Conservation (phyloP, 371 early-diverging fungal species). For the Actinomortierella ambigua region DNA sequence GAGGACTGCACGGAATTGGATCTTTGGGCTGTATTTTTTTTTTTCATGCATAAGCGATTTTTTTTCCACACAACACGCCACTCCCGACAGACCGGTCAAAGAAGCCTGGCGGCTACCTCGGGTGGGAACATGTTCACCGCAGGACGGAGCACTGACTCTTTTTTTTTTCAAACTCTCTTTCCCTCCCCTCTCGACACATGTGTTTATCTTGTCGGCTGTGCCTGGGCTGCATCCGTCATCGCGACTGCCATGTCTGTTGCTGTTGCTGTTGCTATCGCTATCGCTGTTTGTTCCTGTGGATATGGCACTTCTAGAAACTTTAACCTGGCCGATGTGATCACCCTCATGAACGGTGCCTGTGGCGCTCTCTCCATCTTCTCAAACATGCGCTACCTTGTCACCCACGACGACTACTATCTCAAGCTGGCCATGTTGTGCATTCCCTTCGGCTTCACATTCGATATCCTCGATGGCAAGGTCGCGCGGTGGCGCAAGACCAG, state of each 20-base stretch:
- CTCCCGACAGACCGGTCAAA: too few relatives aligned
- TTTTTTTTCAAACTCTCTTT: too few relatives aligned
- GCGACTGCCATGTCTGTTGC: not conserved
- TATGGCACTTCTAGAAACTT: slow-evolving; percentile 60
- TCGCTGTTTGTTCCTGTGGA: slow-evolving; percentile 14
- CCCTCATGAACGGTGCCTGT: slow-evolving; percentile 86
- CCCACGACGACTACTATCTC: slow-evolving; percentile 65
- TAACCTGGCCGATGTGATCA: slow-evolving; percentile 84
- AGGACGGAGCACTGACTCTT: too few relatives aligned
- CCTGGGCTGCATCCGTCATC: too few relatives aligned
- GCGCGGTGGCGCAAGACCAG: slow-evolving; percentile 85
- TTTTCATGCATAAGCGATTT: too few relatives aligned
- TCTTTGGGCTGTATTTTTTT: slow-evolving; percentile 17
- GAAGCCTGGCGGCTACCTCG: too few relatives aligned
- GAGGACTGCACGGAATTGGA: not conserved
- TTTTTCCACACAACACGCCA: too few relatives aligned
- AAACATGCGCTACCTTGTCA: slow-evolving; percentile 79
- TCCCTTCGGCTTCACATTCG: slow-evolving; percentile 81
- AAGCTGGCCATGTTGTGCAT: slow-evolving; percentile 75
- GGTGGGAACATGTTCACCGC: too few relatives aligned
- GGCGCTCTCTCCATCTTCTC: slow-evolving; percentile 82
- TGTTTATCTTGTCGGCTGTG: too few relatives aligned
- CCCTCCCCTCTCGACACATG: too few relatives aligned
- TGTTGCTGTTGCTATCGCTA: slow-evolving; percentile 20
- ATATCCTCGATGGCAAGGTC: slow-evolving; percentile 88